phyloP scores from a whole-genome alignment of 1,284 basidiomycete species.

The Pyrrhoderma noxium region DNA sequence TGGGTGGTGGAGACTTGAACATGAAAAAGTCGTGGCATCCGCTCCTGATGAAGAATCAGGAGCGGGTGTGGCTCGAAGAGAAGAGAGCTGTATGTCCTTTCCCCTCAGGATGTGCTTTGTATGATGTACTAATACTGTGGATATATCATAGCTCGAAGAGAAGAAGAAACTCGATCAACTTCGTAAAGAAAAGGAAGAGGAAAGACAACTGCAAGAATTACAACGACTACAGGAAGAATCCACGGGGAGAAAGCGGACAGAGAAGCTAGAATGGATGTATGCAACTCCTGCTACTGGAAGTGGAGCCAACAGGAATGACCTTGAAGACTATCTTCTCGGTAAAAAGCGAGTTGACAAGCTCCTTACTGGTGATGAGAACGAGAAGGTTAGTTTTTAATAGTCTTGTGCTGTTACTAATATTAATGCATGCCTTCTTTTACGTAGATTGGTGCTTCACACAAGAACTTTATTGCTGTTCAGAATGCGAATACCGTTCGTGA shows the following conservation, averaged over 20 bases:
- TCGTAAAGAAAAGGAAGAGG: slow-evolving; percentile 95
- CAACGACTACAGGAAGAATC: slow-evolving; percentile 91
- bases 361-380: slow-evolving; percentile 82
- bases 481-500: slow-evolving; percentile 91
- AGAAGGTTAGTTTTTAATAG: slow-evolving; percentile 46
- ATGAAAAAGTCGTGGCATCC: slow-evolving; percentile 99
- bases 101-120: slow-evolving; percentile 3
- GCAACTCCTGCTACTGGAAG: slow-evolving; percentile 85
- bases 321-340: slow-evolving; percentile 96
- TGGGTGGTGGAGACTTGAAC: slow-evolving; percentile 92
- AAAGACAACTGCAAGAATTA: slow-evolving; percentile 92
- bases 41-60: slow-evolving; percentile 96
- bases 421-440: not conserved
- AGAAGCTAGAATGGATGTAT: slow-evolving; percentile 99
- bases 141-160: slow-evolving; percentile 71
- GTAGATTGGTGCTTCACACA: slow-evolving; percentile 77
- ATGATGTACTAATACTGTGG: slow-evolving; percentile 14
- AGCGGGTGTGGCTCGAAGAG: slow-evolving; percentile 98
- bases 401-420: slow-evolving; percentile 1
- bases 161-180: slow-evolving; percentile 97
- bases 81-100: slow-evolving; percentile 77
- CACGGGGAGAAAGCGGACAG: slow-evolving; percentile 89
- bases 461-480: slow-evolving; percentile 87
- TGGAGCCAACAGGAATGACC: slow-evolving; percentile 78
- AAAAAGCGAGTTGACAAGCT: slow-evolving; percentile 98